Evolutionary conservation across 805 yeast genomes (phyloP).

Genomic region (Kockiozyma suomiensis): DNA sequence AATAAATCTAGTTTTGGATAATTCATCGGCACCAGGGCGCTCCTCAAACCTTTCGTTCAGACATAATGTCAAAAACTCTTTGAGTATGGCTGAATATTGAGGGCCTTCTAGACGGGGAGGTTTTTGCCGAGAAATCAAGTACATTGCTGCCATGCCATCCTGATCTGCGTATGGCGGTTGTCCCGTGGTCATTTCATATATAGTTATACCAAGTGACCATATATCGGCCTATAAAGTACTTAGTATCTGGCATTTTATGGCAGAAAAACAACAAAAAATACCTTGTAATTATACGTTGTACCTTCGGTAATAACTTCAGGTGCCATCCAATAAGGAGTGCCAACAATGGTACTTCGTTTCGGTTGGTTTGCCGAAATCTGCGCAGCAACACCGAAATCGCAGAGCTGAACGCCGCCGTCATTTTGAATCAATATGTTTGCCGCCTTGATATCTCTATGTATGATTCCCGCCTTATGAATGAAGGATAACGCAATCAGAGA

Average conservation of each 20-base stretch:
- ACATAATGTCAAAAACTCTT: constrained; percentile 88
- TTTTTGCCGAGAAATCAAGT: constrained; percentile 84
- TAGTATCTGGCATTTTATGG: too few relatives aligned
- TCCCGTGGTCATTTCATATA: constrained; percentile 93
- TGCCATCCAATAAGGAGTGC: constrained; percentile 62
- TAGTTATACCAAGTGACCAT: constrained; percentile 95
- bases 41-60: constrained; percentile 91
- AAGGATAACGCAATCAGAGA: constrained; percentile 72
- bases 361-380: constrained; percentile 72
- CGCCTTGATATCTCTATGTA: constrained; percentile 95
- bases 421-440: constrained; percentile 89
- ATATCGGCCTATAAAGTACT: constrained; percentile 73
- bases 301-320: constrained; percentile 53
- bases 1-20: constrained; percentile 73
- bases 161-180: constrained; percentile 96
- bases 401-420: constrained; percentile 85
- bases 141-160: constrained; percentile 94
- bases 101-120: constrained; percentile 95
- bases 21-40: constrained; percentile 83
- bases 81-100: constrained; percentile 70
- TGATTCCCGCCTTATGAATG: constrained; percentile 87
- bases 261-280: background rate
- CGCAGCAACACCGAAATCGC: constrained; percentile 99
- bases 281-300: constrained; percentile 54
- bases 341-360: constrained; percentile 90